Conservation (phyloP, 1,284 basidiomycete genomes). For the Mycosarcoma maydis region DNA sequence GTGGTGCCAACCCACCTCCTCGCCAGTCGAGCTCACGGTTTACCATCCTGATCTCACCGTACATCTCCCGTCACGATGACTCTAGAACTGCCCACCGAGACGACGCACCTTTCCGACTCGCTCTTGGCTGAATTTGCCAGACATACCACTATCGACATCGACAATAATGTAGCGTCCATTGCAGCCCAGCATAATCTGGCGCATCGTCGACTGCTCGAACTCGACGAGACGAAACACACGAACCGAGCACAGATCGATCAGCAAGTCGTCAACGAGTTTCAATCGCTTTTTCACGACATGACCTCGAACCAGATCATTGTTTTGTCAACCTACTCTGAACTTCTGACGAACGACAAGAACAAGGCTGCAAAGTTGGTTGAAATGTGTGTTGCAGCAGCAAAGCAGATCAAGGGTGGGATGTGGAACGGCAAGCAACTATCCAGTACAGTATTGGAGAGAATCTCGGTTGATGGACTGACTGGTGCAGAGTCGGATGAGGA, state of each 20-base stretch:
- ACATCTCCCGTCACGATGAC: conserved; percentile 5
- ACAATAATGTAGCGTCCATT: conserved; percentile 29
- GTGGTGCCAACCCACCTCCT: no score
- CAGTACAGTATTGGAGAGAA: not conserved
- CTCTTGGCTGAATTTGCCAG: conserved; percentile 15
- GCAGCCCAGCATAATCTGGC: conserved; percentile 26
- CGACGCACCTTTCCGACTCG: conserved; percentile 22
- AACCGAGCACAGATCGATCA: not conserved
- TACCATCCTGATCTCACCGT: not conserved
- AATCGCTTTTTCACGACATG: conserved; percentile 27
- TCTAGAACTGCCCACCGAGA: not conserved
- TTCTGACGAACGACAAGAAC: not conserved
- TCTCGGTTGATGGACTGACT: conserved; percentile 11
- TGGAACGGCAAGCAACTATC: conserved; percentile 11
- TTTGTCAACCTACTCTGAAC: conserved; percentile 1
- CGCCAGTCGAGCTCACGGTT: no score
- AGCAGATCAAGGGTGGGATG: conserved; percentile 10
- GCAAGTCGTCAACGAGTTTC: conserved; percentile 17
- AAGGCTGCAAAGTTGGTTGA: conserved; percentile 13
- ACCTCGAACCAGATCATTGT: conserved; percentile 37
- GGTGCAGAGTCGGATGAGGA: conserved; percentile 7
- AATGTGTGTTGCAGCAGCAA: conserved; percentile 1
- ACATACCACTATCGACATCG: conserved; percentile 20
- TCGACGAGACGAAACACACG: not conserved
- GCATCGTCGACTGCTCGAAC: conserved; percentile 24